Conservation (phyloP, 2,329 filamentous ascomycete species). For the Calonectria pauciramosa region DNA sequence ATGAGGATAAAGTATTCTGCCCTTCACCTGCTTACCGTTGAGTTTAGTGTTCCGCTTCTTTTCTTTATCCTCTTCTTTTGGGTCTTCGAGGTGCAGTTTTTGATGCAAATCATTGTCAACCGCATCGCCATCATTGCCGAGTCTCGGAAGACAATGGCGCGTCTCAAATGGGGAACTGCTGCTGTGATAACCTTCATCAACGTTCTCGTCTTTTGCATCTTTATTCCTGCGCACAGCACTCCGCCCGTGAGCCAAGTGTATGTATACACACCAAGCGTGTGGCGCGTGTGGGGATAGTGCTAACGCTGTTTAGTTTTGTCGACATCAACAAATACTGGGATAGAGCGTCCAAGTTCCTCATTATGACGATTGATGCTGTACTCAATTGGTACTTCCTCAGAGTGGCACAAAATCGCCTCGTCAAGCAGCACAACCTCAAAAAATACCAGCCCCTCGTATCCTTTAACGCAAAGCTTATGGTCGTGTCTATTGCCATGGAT, state of each 20-base stretch:
- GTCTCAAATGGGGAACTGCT: constrained; percentile 62
- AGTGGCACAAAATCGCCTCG: constrained; percentile 60
- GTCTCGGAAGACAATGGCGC: constrained; percentile 51
- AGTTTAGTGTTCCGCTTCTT: constrained; percentile 47
- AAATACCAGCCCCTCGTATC: constrained; percentile 65
- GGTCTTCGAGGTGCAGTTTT: constrained; percentile 62
- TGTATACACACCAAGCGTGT: constrained; percentile 20
- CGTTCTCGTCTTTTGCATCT: constrained; percentile 66
- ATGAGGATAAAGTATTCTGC: background rate
- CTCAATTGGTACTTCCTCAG: constrained; percentile 67
- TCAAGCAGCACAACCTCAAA: constrained; percentile 61
- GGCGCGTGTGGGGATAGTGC: background rate
- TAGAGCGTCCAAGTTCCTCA: constrained; percentile 65
- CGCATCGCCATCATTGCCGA: constrained; percentile 64
- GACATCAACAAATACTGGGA: constrained; percentile 66
- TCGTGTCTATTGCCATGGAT: constrained; percentile 65
- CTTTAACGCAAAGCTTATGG: constrained; percentile 65
- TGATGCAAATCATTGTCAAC: constrained; percentile 70
- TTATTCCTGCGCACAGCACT: constrained; percentile 61
- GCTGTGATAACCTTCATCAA: constrained; percentile 63
- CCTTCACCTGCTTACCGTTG: background rate
- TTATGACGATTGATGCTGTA: constrained; percentile 62
- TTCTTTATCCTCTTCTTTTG: constrained; percentile 57
- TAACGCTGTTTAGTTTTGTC: constrained; percentile 46
- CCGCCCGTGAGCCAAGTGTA: constrained; percentile 55